Percentiles rank a stretch among this genome's conserved stretches.
Conservation (phyloP, 495 filamentous ascomycete species). For the Evernia prunastri region DNA sequence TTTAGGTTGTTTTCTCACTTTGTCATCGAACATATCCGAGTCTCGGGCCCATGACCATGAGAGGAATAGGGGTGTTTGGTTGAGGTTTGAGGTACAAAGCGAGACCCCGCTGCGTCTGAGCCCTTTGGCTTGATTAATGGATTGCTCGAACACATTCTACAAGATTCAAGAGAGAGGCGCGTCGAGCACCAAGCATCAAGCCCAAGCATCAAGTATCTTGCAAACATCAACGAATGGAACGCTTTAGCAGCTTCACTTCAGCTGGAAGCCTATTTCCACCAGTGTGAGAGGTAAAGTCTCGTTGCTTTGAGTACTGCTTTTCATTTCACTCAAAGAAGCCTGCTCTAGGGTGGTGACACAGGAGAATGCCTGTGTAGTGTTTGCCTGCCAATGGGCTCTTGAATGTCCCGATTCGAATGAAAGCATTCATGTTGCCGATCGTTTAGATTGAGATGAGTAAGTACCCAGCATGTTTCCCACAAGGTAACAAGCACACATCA, state of each 20-base stretch:
- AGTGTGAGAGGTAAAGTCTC: not conserved
- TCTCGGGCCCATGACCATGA: not conserved
- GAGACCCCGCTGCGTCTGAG: slow-evolving; percentile 1
- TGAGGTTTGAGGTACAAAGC: not conserved
- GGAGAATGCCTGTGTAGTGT: not conserved
- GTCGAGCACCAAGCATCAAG: too few species aligned
- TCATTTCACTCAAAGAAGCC: not conserved
- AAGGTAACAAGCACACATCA: too few species aligned
- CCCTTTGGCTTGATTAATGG: too few species aligned
- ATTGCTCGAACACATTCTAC: not conserved
- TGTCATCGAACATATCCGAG: not conserved
- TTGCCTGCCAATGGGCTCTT: not conserved
- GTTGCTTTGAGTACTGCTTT: not conserved
- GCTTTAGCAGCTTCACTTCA: not conserved
- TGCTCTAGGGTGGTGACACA: not conserved
- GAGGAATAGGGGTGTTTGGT: not conserved
- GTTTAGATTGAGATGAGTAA: not conserved
- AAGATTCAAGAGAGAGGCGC: not conserved
- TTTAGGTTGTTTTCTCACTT: not conserved
- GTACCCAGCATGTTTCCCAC: too few species aligned
- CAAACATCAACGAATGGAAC: too few species aligned
- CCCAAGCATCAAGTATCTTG: too few species aligned
- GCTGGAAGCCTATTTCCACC: not conserved
- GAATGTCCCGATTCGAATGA: too few species aligned
- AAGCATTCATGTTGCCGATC: not conserved